Percentiles rank a stretch among this genome's conserved stretches.
These are phyloP conservation scores for Alloteropsis angusta DNA, from an alignment of 202 grass and related monocot genomes.

Conservation along the genomic window DNA sequence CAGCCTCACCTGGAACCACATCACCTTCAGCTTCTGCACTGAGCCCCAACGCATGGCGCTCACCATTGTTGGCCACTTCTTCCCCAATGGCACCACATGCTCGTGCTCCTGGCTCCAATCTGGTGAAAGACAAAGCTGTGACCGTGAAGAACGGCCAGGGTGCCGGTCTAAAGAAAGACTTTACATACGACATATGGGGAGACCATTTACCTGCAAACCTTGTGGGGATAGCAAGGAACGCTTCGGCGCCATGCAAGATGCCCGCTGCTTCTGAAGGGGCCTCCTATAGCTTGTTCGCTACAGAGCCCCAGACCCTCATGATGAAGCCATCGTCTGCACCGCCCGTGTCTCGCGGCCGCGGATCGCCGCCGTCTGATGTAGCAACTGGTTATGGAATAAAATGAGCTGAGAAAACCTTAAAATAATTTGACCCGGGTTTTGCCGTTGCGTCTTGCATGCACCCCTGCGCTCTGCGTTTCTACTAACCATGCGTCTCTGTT, in stretches of 20 bases:
- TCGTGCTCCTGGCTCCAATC: constrained; percentile 79
- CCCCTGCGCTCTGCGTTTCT: constrained; percentile 1
- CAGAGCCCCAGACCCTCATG: constrained; percentile 66
- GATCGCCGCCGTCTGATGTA: constrained; percentile 56
- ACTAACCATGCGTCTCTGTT: constrained; percentile 10
- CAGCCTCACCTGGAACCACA: constrained; percentile 18
- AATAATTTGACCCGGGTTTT: constrained; percentile 29
- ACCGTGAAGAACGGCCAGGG: constrained; percentile 33
- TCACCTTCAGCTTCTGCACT: constrained; percentile 8
- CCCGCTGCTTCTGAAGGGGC: constrained; percentile 65
- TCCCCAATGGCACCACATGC: constrained; percentile 47
- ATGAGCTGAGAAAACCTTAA: constrained; percentile 30
- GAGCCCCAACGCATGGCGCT: constrained; percentile 3
- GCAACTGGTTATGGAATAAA: constrained; percentile 70
- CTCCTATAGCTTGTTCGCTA: constrained; percentile 86
- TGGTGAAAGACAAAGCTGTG: constrained; percentile 50
- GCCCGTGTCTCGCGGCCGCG: constrained; percentile 27
- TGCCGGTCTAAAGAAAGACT: constrained; percentile 38
- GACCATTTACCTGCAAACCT: constrained; percentile 64
- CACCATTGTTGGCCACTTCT: constrained; percentile 17
- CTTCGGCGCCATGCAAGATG: constrained; percentile 5
- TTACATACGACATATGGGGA: constrained; percentile 89
- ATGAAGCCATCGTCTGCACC: constrained; percentile 51
- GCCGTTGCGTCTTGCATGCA: constrained; percentile 14
- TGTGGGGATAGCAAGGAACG: constrained; percentile 50